A percentile compares a stretch with the other conserved stretches of the same genome.
Evolutionary conservation across 2,329 filamentous ascomycete genomes (phyloP).

Genomic region (Phyllosticta citribraziliensis): DNA sequence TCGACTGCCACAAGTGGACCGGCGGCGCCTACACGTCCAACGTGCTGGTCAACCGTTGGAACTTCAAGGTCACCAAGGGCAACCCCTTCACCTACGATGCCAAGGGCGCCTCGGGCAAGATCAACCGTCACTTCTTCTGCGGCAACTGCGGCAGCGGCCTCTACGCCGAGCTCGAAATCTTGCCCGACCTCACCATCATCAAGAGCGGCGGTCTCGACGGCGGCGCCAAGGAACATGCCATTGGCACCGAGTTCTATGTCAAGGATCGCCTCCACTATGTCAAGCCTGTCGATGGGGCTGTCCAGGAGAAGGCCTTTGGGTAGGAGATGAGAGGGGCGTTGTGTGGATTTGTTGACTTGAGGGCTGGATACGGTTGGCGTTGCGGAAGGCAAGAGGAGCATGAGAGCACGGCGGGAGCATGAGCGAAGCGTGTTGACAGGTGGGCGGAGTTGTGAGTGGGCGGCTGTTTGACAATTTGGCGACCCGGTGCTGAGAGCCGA

Average conservation of each 20-base stretch:
- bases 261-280: slow-evolving; percentile 41
- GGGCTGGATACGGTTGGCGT: not conserved
- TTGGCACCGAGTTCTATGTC: slow-evolving; percentile 45
- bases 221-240: slow-evolving; percentile 34
- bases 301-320: slow-evolving; percentile 34
- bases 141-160: slow-evolving; percentile 37
- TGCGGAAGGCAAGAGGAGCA: not conserved
- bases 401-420: not conserved
- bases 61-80: slow-evolving; percentile 43
- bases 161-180: slow-evolving; percentile 34
- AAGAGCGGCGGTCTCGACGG: slow-evolving; percentile 45
- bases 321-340: not conserved
- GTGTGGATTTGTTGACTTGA: not conserved
- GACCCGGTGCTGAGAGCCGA: no score
- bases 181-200: slow-evolving; percentile 41
- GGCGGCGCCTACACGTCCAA: slow-evolving; percentile 48
- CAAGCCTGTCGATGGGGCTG: slow-evolving; percentile 33
- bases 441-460: no score
- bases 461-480: no score
- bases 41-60: slow-evolving; percentile 37
- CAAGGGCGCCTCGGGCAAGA: slow-evolving; percentile 41
- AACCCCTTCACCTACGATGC: slow-evolving; percentile 39
- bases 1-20: slow-evolving; percentile 46
- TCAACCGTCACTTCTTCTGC: slow-evolving; percentile 49
- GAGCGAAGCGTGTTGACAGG: not conserved